A percentile compares a stretch with the other conserved stretches of the same genome.
Evolutionary conservation across 805 yeast genomes (phyloP).

Genomic region (Metschnikowia rubicola): DNA sequence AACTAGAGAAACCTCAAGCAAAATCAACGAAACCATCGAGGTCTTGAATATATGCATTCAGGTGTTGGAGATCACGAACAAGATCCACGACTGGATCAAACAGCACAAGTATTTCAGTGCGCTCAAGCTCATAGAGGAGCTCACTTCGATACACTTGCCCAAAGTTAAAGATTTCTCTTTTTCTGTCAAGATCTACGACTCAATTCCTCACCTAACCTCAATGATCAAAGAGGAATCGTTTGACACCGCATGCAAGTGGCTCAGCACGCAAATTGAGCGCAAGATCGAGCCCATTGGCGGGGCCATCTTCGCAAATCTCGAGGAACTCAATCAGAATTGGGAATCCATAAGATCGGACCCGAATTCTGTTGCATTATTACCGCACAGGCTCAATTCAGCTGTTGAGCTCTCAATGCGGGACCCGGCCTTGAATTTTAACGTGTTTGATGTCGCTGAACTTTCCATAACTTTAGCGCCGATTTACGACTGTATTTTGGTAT

Average conservation of each 20-base stretch:
- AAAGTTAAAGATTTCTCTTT: constrained; percentile 73
- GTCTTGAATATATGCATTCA: constrained; percentile 72
- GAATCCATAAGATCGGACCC: constrained; percentile 42
- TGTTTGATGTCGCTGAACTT: constrained; percentile 40
- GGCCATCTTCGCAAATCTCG: constrained; percentile 51
- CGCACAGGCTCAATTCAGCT: constrained; percentile 77
- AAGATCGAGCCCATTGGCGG: constrained; percentile 60
- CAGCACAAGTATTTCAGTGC: constrained; percentile 81
- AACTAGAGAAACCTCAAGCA: constrained; percentile 58
- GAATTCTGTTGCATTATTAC: constrained; percentile 36
- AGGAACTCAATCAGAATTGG: constrained; percentile 60
- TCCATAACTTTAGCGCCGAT: constrained; percentile 65
- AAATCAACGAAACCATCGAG: constrained; percentile 67
- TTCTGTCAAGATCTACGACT: constrained; percentile 64
- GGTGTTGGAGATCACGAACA: constrained; percentile 81
- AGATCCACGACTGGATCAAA: constrained; percentile 74
- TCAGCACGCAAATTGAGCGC: constrained; percentile 56
- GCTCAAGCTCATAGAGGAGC: constrained; percentile 72
- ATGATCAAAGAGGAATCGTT: constrained; percentile 74
- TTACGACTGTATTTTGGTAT: constrained; percentile 80
- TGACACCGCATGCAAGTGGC: constrained; percentile 61
- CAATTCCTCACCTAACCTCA: constrained; percentile 71
- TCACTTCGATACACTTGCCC: constrained; percentile 64
- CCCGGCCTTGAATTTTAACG: constrained; percentile 45
- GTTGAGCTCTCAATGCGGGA: constrained; percentile 77